phyloP scores from a whole-genome alignment of 1,139 yeast species.

The Kodamaea derodonti region DNA sequence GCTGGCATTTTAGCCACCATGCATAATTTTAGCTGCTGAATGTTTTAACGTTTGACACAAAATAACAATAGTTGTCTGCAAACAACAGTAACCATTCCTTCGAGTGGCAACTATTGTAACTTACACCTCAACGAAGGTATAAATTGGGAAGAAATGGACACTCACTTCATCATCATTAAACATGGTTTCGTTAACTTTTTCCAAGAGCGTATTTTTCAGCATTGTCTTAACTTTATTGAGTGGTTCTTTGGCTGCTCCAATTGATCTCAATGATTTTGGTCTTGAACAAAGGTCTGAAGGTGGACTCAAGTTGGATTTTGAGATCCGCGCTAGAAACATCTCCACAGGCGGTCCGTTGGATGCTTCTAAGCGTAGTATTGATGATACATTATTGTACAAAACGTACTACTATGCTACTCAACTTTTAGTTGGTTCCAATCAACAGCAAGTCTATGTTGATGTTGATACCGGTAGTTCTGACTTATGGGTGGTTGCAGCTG shows the following conservation, averaged over 20 bases:
- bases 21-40: no score
- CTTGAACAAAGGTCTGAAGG: neutral
- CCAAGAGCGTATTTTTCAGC: neutral
- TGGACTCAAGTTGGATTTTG: conserved; percentile 4
- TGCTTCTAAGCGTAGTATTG: neutral
- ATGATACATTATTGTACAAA: neutral
- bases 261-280: neutral
- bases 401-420: conserved; percentile 4
- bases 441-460: conserved; percentile 10
- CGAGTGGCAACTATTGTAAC: no score
- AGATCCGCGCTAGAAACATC: neutral
- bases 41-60: no score
- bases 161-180: neutral
- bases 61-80: no score
- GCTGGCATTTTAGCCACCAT: no score
- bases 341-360: neutral
- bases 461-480: conserved; percentile 21
- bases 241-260: neutral
- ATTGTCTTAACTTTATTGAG: neutral
- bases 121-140: no score
- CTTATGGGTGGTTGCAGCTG: conserved; percentile 15
- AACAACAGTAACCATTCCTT: no score
- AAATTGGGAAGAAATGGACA: no score
- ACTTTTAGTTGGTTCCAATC: conserved; percentile 10
- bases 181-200: neutral